These are phyloP conservation scores for Astathelohania contejeani DNA, from an alignment of 371 early-diverging fungal genomes.

Conservation along the genomic window DNA sequence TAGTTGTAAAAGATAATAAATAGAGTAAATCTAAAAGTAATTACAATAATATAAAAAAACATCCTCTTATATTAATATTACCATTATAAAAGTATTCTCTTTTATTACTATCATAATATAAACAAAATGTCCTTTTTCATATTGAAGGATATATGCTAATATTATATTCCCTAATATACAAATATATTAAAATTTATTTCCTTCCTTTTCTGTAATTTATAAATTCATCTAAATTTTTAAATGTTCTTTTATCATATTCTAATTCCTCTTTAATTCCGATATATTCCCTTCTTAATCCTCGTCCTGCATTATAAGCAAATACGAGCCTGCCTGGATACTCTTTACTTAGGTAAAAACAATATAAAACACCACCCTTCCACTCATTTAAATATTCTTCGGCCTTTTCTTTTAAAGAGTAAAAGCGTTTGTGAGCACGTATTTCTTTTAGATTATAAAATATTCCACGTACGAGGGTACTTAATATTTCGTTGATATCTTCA, in stretches of 20 bases:
- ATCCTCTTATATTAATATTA: too few species aligned
- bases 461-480: slow-evolving; percentile 11
- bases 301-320: slow-evolving; percentile 16
- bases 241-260: slow-evolving; percentile 20
- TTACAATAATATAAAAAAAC: too few species aligned
- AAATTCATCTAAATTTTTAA: slow-evolving; percentile 29
- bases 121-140: too few species aligned
- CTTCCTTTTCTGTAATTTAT: slow-evolving; percentile 22
- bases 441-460: slow-evolving; percentile 9
- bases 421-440: slow-evolving; percentile 25
- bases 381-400: slow-evolving; percentile 11
- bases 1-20: too few species aligned
- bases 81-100: too few species aligned
- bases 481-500: slow-evolving; percentile 22
- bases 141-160: too few species aligned
- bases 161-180: too few species aligned
- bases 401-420: slow-evolving; percentile 7
- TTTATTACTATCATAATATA: too few species aligned
- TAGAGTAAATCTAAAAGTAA: too few species aligned
- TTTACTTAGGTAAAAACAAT: slow-evolving; percentile 23
- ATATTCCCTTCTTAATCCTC: slow-evolving; percentile 14
- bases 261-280: slow-evolving; percentile 17
- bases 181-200: background rate
- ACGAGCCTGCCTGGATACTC: slow-evolving; percentile 29
- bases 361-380: slow-evolving; percentile 9